A percentile compares a stretch with the other conserved stretches of the same genome.
Evolutionary conservation across 2,329 filamentous ascomycete species (phyloP).

Genomic region (Alternaria solani): DNA sequence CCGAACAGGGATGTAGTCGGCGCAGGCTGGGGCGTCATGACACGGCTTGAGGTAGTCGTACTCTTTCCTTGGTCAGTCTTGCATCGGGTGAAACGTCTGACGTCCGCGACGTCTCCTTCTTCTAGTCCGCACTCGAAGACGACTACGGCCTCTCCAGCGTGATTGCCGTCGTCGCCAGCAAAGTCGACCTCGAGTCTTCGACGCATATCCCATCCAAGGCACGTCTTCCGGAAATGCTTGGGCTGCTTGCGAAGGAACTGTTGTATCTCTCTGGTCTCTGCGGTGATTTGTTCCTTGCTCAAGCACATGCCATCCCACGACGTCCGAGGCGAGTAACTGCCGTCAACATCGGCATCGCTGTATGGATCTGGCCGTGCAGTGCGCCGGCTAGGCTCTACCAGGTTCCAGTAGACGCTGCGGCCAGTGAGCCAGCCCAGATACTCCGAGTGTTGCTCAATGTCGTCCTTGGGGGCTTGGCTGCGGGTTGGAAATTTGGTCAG

Average conservation of each 20-base stretch:
- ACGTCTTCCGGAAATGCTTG: constrained; percentile 78
- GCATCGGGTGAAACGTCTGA: constrained; percentile 67
- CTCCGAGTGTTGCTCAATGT: constrained; percentile 62
- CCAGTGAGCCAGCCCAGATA: constrained; percentile 82
- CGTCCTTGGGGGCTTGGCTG: constrained; percentile 58
- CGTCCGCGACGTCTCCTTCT: constrained; percentile 61
- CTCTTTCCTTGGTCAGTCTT: constrained; percentile 48
- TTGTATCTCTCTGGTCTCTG: constrained; percentile 85
- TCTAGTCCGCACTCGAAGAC: constrained; percentile 77
- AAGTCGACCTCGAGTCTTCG: constrained; percentile 88
- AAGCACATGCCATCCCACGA: constrained; percentile 78
- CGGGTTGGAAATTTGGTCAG: constrained; percentile 73
- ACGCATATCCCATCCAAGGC: constrained; percentile 91
- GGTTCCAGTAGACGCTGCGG: constrained; percentile 79
- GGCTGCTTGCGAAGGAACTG: constrained; percentile 76
- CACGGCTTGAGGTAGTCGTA: constrained; percentile 24
- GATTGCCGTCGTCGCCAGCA: constrained; percentile 77
- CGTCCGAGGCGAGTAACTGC: constrained; percentile 81
- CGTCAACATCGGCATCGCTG: constrained; percentile 68
- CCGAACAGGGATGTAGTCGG: constrained; percentile 60
- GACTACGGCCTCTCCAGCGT: constrained; percentile 78
- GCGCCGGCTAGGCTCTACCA: constrained; percentile 80
- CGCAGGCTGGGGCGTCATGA: constrained; percentile 25
- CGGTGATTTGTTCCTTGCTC: constrained; percentile 71
- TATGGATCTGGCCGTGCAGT: constrained; percentile 75